Base-by-base conservation (phyloP, 345 rosid species). In the Eucalyptus albens region DNA sequence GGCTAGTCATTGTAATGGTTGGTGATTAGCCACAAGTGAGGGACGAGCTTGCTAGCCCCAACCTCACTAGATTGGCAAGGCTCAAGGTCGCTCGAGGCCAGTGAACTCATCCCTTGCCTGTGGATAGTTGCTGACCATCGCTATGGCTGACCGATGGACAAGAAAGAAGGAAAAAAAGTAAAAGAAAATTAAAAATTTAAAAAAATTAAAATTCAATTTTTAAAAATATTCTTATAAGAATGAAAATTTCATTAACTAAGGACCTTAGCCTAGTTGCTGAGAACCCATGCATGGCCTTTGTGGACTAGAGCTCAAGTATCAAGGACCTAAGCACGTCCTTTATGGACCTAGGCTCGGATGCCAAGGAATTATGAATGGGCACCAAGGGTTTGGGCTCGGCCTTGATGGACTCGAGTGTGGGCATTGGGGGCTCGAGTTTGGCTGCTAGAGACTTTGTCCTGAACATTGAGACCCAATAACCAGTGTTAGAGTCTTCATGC, bases 241-340 rank as follows among this genome's bases (percentile, higher is more conserved):
- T 0, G 0, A 56, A 2, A 0, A 56, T 24, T 56, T 24, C 62
- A 56, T 56, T 24, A 49, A 56, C 1, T 56, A 56, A 56, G 27
- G 60, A 56, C 5, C 1, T 0, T 0, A 56, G 27, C 27, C 11
- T 0, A 0, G 0, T 21, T 11, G 0, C 0, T 1, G 5, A 56
- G 1, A 56, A 56, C 3, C 3, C 60, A 56, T 1, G 3, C 62
- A 56, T 22, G 27, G 27, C 62, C 62, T 56, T 56, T 56, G 60
- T 56, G 6, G 60, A 56, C 60, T 24, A 56, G 19, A 56, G 27
- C 27, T 56, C 1, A 3, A 56, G 60, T 56, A 56, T 56, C 27
- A 24, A 9, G 62, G 29, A 56, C 6, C 3, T 1, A 3, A 22
- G 62, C 29, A 56, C 2, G 2, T 56, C 14, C 14, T 56, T 24